Conservation (phyloP, 1,139 yeast genomes). For the Blastobotrys aristatus region DNA sequence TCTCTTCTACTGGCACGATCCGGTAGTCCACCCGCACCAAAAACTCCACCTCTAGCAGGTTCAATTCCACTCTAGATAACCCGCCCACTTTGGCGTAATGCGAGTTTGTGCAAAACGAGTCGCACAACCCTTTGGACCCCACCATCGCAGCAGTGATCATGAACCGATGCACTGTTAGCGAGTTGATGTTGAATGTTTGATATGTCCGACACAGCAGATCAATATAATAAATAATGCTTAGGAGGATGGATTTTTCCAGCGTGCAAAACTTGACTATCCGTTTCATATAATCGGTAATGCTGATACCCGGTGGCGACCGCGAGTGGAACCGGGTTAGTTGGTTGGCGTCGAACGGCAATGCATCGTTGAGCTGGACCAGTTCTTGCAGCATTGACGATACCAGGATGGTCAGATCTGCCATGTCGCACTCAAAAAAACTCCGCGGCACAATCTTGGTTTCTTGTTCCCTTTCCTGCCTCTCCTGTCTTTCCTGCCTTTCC, state of each 20-base stretch:
- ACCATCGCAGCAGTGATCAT: constrained; percentile 85
- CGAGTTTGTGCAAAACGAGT: constrained; percentile 85
- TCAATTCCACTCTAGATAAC: constrained; percentile 76
- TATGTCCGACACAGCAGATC: constrained; percentile 77
- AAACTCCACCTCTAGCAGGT: constrained; percentile 84
- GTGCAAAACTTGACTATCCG: constrained; percentile 81
- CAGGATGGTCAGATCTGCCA: constrained; percentile 62
- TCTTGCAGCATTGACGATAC: constrained; percentile 78
- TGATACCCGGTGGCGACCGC: constrained; percentile 82
- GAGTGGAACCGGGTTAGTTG: constrained; percentile 86
- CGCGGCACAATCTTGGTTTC: constrained; percentile 42
- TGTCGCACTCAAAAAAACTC: constrained; percentile 61
- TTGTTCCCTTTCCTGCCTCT: neutral
- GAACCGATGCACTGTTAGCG: constrained; percentile 90
- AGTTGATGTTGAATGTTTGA: constrained; percentile 75
- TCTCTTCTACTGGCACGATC: constrained; percentile 47
- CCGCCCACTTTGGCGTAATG: constrained; percentile 98
- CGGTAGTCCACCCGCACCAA: constrained; percentile 75
- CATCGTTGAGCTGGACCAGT: constrained; percentile 64
- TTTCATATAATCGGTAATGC: constrained; percentile 68
- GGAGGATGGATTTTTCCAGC: constrained; percentile 72
- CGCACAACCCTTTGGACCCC: constrained; percentile 90
- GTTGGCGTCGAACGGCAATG: constrained; percentile 39
- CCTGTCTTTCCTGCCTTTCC: neutral
- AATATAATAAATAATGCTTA: constrained; percentile 80